Conservation (phyloP, 257 asterid genomes). For the Primulina eburnea region DNA sequence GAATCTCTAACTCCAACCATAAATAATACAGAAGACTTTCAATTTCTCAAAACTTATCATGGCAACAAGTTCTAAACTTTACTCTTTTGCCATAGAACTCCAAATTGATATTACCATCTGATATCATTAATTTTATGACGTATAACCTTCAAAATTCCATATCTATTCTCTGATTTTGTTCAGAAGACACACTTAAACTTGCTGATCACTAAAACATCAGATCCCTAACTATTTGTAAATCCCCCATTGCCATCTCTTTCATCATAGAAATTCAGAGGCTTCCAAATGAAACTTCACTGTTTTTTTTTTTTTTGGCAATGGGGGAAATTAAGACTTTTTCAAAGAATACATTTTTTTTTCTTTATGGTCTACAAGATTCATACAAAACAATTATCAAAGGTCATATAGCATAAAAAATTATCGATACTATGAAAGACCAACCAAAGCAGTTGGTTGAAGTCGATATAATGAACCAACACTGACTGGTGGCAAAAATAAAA, state of each 20-base stretch:
- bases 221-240: conserved; percentile 11
- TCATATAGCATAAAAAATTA: background rate
- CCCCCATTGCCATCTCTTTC: background rate
- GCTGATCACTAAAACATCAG: background rate
- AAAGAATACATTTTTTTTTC: conserved; percentile 4
- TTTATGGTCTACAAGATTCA: conserved; percentile 11
- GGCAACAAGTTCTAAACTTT: conserved; percentile 4
- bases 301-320: background rate
- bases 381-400: background rate
- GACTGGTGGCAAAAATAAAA: background rate
- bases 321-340: background rate
- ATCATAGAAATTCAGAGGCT: conserved; percentile 1
- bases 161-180: background rate
- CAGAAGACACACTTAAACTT: conserved; percentile 1
- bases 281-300: background rate
- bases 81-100: background rate
- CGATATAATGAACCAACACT: no score
- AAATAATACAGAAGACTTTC: conserved; percentile 13
- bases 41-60: conserved; percentile 1
- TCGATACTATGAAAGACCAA: no score
- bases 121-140: background rate
- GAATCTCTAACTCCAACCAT: conserved; percentile 12
- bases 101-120: background rate
- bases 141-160: conserved; percentile 8
- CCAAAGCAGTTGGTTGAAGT: no score